Evolutionary conservation across 805 yeast genomes (phyloP), one percentile per base, ranked within the genome.

Genomic region (Metschnikowia chrysomelidarum): DNA sequence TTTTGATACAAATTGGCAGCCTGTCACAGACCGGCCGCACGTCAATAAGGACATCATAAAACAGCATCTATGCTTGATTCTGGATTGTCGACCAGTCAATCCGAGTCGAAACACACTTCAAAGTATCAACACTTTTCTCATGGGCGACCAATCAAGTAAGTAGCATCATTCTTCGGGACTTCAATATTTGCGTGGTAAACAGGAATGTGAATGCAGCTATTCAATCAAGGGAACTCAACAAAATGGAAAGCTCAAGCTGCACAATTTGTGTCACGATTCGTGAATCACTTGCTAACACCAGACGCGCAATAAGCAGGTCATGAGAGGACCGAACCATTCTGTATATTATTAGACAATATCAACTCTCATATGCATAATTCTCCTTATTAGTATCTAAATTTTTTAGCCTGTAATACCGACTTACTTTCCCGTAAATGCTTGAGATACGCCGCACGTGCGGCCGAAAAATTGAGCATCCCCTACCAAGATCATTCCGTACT

Each of bases 51-150:
- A 69, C 18, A 54, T 65, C 7, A 71, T 84, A 11, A 71, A 78
- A 37, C 69, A 69, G 38, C 80, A 82, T 36, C 58, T 87, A 19
- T 72, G 78, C 2, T 55, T 54, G 29, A 48, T 87, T 3, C 64
- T 73, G 12, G 59, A 69, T 3, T 54, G 61, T 6, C 54, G 73
- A n/a, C 74, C 70, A 25, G 75, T 75, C 4, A 83, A 86, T 41
- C 95, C 95, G 0, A 79, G 88, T 36, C 64, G 96, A 32, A 79
- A 86, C 8, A 82, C 94, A 0, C 61, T 86, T 25, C 88, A 82
- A 47, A 73, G 89, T 19, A 77, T 84, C 2, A 82, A 86, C 43
- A 57, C 78, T 2, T 75, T 44, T 41, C 46, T 82, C 19, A 73
- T 82, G 47, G 14, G 5, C 14, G 19, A 11, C 10, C 10, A 10